Conservation (phyloP, 495 filamentous ascomycete genomes). For the Penicillium dipodomyicola region DNA sequence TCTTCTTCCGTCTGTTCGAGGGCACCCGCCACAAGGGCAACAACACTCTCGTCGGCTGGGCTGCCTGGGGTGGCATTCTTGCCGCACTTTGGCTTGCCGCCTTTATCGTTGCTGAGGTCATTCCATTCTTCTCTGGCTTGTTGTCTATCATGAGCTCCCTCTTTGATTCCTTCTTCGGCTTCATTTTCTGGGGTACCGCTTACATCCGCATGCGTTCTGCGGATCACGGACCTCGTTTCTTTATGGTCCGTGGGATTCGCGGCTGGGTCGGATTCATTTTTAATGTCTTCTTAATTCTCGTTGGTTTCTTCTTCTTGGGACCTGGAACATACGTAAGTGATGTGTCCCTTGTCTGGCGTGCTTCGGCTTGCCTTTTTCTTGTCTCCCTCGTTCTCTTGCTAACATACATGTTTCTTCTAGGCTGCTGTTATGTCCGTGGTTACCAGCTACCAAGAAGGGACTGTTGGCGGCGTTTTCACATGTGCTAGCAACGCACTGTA, state of each 20-base stretch:
- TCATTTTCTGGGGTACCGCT: constrained; percentile 90
- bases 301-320: constrained; percentile 72
- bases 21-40: constrained; percentile 70
- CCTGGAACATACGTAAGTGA: constrained; percentile 75
- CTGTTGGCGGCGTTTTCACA: constrained; percentile 58
- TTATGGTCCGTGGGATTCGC: constrained; percentile 55
- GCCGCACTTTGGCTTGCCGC: constrained; percentile 70
- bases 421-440: constrained; percentile 63
- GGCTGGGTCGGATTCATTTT: constrained; percentile 60
- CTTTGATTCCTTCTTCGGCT: constrained; percentile 91
- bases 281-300: constrained; percentile 67
- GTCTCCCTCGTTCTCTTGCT: background rate
- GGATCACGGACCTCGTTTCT: constrained; percentile 62
- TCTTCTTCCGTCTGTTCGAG: constrained; percentile 82
- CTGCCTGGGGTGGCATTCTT: constrained; percentile 70
- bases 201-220: constrained; percentile 77
- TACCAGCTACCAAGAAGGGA: constrained; percentile 52
- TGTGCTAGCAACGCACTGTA: constrained; percentile 59
- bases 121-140: constrained; percentile 85
- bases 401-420: constrained; percentile 27
- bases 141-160: constrained; percentile 83
- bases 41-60: constrained; percentile 82
- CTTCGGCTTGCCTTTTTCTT: background rate
- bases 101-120: constrained; percentile 84
- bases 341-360: background rate